Conservation (phyloP, 2,329 filamentous ascomycete genomes). For the Cucurbitaria berberidis region DNA sequence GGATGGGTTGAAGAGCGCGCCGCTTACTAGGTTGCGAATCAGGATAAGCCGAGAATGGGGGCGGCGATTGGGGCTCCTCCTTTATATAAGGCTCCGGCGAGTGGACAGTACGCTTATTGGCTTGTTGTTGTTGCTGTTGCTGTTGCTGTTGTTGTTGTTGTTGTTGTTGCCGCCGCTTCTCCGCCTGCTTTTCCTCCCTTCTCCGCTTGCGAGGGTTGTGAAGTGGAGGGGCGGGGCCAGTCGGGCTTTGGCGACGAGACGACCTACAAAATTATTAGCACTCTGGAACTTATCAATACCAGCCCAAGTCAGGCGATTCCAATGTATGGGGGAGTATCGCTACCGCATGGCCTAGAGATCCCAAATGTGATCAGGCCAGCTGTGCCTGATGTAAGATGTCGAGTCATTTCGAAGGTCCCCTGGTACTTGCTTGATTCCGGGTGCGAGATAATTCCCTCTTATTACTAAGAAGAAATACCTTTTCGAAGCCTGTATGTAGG, state of each 20-base stretch:
- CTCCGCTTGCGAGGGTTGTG: conserved; percentile 60
- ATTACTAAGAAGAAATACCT: background rate
- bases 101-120: conserved; percentile 40
- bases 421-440: background rate
- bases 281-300: background rate
- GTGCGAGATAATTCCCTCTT: background rate
- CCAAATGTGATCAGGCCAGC: background rate
- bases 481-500: conserved; percentile 28
- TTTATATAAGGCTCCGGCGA: conserved; percentile 63
- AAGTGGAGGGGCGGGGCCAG: conserved; percentile 49
- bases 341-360: background rate
- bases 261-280: conserved; percentile 28
- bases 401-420: background rate
- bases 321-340: background rate
- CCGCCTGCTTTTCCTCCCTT: conserved; percentile 50
- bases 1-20: conserved; percentile 45
- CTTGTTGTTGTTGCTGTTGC: conserved; percentile 45
- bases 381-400: background rate
- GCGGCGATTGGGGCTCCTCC: conserved; percentile 67
- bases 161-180: conserved; percentile 45
- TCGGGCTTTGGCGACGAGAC: conserved; percentile 54
- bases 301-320: background rate
- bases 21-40: conserved; percentile 50
- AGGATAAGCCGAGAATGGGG: conserved; percentile 56
- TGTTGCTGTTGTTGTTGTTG: conserved; percentile 46